These are phyloP conservation scores for Apophysomyces ossiformis DNA, from an alignment of 371 early-diverging fungal species.

Conservation along the genomic window DNA sequence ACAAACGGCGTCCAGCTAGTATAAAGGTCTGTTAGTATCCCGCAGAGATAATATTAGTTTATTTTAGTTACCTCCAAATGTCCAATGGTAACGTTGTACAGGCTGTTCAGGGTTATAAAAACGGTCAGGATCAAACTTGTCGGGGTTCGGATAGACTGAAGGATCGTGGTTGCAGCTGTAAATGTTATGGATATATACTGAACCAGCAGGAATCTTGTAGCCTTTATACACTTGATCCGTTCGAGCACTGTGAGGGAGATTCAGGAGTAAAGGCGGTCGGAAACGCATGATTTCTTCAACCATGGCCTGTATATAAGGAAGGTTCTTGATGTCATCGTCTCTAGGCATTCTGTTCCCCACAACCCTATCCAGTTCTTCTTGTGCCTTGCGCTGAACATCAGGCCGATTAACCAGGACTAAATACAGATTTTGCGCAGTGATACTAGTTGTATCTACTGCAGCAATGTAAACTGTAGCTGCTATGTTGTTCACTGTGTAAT, in stretches of 20 bases:
- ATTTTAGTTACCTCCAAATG: neutral
- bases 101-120: slow-evolving; percentile 25
- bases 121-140: slow-evolving; percentile 31
- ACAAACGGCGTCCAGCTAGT: slow-evolving; percentile 5
- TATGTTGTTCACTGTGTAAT: neutral
- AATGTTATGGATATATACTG: neutral
- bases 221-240: slow-evolving; percentile 12
- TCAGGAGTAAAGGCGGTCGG: slow-evolving; percentile 7
- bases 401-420: slow-evolving; percentile 4
- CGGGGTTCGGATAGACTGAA: slow-evolving; percentile 24
- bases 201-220: slow-evolving; percentile 11
- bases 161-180: neutral
- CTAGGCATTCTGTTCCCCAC: slow-evolving; percentile 2
- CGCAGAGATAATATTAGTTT: neutral
- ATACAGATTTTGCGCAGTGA: neutral
- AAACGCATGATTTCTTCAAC: neutral
- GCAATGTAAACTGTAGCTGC: slow-evolving; percentile 4
- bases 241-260: slow-evolving; percentile 11
- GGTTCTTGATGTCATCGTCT: slow-evolving; percentile 1
- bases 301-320: neutral
- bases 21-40: neutral
- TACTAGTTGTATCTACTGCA: slow-evolving; percentile 3
- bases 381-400: slow-evolving; percentile 4
- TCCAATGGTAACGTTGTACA: neutral
- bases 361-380: slow-evolving; percentile 9